Evolutionary conservation across 306 rosid species (phyloP), one percentile per base, ranked within the genome.

Genomic region (Fragaria iinumae): DNA sequence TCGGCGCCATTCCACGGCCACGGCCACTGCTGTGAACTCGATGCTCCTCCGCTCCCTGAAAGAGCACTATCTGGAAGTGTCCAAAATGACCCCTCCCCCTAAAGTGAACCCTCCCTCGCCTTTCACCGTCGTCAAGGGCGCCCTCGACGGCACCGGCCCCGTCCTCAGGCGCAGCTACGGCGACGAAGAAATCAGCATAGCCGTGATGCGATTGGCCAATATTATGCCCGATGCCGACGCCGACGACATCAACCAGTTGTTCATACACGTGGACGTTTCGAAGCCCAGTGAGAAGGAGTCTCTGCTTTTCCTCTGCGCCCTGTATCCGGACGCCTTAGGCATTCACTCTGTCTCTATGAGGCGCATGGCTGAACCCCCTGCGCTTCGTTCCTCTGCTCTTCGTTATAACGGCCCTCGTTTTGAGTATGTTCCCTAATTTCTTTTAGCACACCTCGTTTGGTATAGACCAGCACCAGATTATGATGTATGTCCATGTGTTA

Each of bases 291-390:
- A 87, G 88, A 53, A 69, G 2, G 96, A 90, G 38, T 85, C 88
- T 3, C 77, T 95, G 79, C 89, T 84, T 43, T 87, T 95, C 63
- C 88, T 95, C 0, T 95, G 98, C 53, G 98, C 88, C 20, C 20
- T 95, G 43, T 95, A 92, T 73, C 97, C 96, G 38, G 98, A 92
- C 71, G 97, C 97, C 8, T 18, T 95, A 62, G 97, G 97, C 20
- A 95, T 95, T 82, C 97, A 95, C 86, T 90, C 97, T 25, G 93
- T 95, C 69, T 89, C 96, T 1, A 89, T 89, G 91, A 84, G 92
- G n/a, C 90, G 91, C 0, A 89, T 84, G 85, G 78, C 74, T 4
- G 76, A 81, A 11, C 20, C 73, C 10, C 23, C 84, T 53, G 79
- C 84, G 16, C 67, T 47, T 47, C 18, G 52, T 47, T 95, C 73